Base-by-base conservation (phyloP, 163 green algal species). In the Trebouxiophyceae sp. region DNA sequence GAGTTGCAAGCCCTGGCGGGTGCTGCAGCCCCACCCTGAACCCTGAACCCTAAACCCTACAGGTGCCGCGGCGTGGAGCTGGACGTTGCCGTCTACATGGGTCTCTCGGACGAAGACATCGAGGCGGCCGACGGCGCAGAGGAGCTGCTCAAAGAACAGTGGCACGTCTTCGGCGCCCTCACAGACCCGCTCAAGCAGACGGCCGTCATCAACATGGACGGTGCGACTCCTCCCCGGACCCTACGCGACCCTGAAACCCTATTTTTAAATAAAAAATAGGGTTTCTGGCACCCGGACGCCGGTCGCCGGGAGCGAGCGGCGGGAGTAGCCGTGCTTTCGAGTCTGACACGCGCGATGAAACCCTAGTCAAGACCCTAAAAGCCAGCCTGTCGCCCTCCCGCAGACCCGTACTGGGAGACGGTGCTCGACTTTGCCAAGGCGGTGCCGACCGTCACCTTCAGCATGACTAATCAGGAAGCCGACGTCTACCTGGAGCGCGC, bases 191-290 rank as follows among this genome's bases (percentile, higher is more conserved):
- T 62, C 12, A 46, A 69, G 29, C 85, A 93, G 77, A 74, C 77
- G 29, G 81, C 85, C 2, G 82, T 97, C 8, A 60, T 97, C 60
- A 97, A 96, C 69, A 57, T 89, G 3, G 91, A 97, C 61, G 88
- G 93, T 82, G 45, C 39, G n/a, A n/a, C n/a, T n/a, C n/a, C n/a
- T n/a, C n/a, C n/a, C n/a, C n/a, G n/a, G n/a, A n/a, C n/a, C n/a
- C n/a, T n/a, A n/a, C n/a, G n/a, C n/a, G n/a, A n/a, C n/a, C n/a
- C n/a, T n/a, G n/a, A n/a, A n/a, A n/a, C n/a, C n/a, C n/a, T n/a
- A n/a, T n/a, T n/a, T n/a, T n/a, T n/a, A n/a, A n/a, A n/a, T n/a
- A n/a, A n/a, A n/a, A n/a, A n/a, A n/a, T n/a, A n/a, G n/a, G n/a
- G n/a, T n/a, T n/a, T n/a, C n/a, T n/a, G n/a, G n/a, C n/a, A n/a